Conservation (phyloP, 768 basidiomycete species). For the Boletus eberwhitei region DNA sequence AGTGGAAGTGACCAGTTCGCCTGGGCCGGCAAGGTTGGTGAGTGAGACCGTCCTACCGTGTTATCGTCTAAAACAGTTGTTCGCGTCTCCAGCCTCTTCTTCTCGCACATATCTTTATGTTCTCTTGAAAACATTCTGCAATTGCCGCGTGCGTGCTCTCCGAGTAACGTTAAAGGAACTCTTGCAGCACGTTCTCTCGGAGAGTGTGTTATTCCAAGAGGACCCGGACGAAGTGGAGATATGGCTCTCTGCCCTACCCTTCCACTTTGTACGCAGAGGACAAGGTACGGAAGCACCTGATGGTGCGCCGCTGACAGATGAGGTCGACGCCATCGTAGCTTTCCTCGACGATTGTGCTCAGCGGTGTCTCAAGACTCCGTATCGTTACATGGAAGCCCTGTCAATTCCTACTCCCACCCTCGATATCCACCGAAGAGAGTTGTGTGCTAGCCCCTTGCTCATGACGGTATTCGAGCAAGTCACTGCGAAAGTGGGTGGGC, state of each 20-base stretch:
- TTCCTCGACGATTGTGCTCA: conserved; percentile 89
- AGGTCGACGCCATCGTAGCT: conserved; percentile 50
- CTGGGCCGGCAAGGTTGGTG: conserved; percentile 75
- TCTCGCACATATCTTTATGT: conserved; percentile 68
- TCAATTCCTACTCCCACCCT: conserved; percentile 19
- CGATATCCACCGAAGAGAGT: conserved; percentile 23
- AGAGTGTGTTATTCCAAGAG: conserved; percentile 79
- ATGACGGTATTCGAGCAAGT: conserved; percentile 81
- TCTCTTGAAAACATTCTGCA: conserved; percentile 62
- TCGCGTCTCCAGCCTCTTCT: conserved; percentile 34
- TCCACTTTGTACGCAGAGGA: conserved; percentile 30
- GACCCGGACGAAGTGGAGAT: conserved; percentile 64
- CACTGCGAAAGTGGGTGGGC: conserved; percentile 57
- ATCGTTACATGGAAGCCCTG: conserved; percentile 79
- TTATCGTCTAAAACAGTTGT: not conserved
- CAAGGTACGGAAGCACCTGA: conserved; percentile 46
- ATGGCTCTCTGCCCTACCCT: conserved; percentile 72
- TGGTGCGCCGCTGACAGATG: conserved; percentile 50
- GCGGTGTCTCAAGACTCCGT: conserved; percentile 77
- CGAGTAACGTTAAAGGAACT: conserved; percentile 51
- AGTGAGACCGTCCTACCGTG: conserved; percentile 17
- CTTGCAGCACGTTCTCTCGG: conserved; percentile 60
- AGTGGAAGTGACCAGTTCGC: conserved; percentile 74
- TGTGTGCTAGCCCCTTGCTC: conserved; percentile 68
- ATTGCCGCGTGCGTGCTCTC: conserved; percentile 48